These are phyloP conservation scores for Rhizophora mangle DNA, from an alignment of 345 rosid genomes.

Conservation along the genomic window DNA sequence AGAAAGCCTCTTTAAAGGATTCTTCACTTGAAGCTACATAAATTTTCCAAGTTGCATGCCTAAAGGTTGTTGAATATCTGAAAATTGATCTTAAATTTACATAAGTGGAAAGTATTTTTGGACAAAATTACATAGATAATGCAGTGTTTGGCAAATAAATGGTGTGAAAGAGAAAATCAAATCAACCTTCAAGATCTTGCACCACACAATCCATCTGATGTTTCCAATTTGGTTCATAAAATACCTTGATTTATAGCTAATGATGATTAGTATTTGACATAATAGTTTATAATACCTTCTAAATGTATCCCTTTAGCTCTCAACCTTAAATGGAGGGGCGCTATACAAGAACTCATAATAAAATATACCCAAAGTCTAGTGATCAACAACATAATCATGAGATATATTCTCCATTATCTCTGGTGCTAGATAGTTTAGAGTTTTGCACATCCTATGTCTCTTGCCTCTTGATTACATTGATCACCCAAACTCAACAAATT, in stretches of 20 bases:
- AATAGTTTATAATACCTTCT: slow-evolving; percentile 42
- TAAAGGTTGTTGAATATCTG: neutral
- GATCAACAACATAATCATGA: slow-evolving; percentile 87
- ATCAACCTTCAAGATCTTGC: slow-evolving; percentile 76
- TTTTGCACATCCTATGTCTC: slow-evolving; percentile 94
- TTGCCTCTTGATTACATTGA: slow-evolving; percentile 89
- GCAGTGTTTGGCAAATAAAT: slow-evolving; percentile 59
- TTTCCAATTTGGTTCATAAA: neutral
- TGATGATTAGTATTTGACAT: neutral
- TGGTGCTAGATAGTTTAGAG: slow-evolving; percentile 90
- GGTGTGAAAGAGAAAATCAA: slow-evolving; percentile 67
- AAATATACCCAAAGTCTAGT: slow-evolving; percentile 88
- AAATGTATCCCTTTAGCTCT: slow-evolving; percentile 76
- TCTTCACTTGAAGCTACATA: slow-evolving; percentile 81
- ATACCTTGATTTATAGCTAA: neutral
- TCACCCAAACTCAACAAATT: slow-evolving; percentile 96
- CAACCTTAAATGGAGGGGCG: slow-evolving; percentile 84
- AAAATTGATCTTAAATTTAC: neutral
- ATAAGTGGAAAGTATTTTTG: neutral
- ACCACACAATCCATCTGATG: slow-evolving; percentile 9
- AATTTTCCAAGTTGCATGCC: neutral
- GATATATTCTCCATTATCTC: slow-evolving; percentile 91
- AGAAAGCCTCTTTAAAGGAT: slow-evolving; percentile 77
- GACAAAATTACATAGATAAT: slow-evolving; percentile 46
- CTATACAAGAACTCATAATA: slow-evolving; percentile 95